Base-by-base conservation (phyloP, 2,329 filamentous ascomycete genomes). In the Colletotrichum theobromicola region DNA sequence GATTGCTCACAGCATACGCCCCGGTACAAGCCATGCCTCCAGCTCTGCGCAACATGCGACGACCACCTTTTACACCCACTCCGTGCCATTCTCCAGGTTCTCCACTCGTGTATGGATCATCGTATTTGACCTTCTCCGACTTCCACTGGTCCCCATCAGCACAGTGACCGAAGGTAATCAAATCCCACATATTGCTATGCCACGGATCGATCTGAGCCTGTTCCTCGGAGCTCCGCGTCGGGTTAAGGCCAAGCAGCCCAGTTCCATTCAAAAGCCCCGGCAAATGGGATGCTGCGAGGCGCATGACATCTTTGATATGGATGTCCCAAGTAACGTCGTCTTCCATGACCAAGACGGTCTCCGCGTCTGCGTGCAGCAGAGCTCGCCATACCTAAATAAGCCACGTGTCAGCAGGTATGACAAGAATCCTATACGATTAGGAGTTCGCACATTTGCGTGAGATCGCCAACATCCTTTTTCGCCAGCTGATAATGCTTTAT, bases 271-370 rank as follows among this genome's bases (percentile, higher is more conserved):
- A 53, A n/a, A 71, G 53, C n/a, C 16, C 68, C 15, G 68, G 61
- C 5, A 71, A 15, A 13, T 71, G 62, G 7, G 61, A 60, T n/a
- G 68, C 61, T 9, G 68, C 68, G 7, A 71, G 68, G 15, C 68
- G 68, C 77, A 80, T 80, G 70, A 79, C 78, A 15, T 75, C 71
- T 5, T 78, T 78, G 18, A 81, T 37, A 57, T 81, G 77, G 60
- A 80, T 35, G 46, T 81, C 80, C 80, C 79, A 81, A 7, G 75
- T 77, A 21, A 80, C 79, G 67, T 81, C 80, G 32, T 79, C 79
- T 53, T 82, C 81, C 26, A 82, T 68, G 58, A 81, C 76, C 24
- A 82, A 67, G 46, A 79, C 72, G 7, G 79, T 75, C n/a, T 77
- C 69, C 24, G 73, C 53, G 42, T 76, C 76, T 28, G 74, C 67